Conservation (phyloP, 441 rosid species). For the Croton laevigatus region DNA sequence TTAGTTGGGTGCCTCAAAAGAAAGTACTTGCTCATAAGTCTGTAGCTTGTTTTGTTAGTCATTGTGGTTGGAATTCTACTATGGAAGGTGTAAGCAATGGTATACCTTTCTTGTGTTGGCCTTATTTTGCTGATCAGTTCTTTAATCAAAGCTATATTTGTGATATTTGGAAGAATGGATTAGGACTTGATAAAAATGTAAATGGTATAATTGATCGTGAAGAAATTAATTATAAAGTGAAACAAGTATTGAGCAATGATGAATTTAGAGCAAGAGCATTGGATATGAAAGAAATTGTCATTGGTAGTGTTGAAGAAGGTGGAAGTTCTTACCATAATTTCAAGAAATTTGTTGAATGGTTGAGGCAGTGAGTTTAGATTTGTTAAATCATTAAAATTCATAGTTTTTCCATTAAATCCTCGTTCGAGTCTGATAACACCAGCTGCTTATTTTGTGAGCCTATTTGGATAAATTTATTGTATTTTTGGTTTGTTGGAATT, state of each 20-base stretch:
- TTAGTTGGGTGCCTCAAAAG: slow-evolving; percentile 56
- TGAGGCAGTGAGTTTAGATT: slow-evolving; percentile 25
- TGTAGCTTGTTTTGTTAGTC: slow-evolving; percentile 58
- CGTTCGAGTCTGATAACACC: too few species aligned
- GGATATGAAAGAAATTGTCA: slow-evolving; percentile 32
- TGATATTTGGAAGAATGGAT: slow-evolving; percentile 55
- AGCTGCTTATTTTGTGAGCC: too few species aligned
- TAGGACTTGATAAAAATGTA: slow-evolving; percentile 31
- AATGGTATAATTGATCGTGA: slow-evolving; percentile 27
- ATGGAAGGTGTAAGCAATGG: slow-evolving; percentile 59
- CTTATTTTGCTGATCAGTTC: slow-evolving; percentile 56
- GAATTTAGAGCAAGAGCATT: slow-evolving; percentile 27
- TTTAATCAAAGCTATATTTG: slow-evolving; percentile 47
- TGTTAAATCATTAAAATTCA: too few species aligned
- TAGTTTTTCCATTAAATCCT: too few species aligned
- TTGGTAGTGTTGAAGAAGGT: slow-evolving; percentile 24
- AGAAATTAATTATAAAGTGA: slow-evolving; percentile 44
- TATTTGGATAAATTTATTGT: too few species aligned
- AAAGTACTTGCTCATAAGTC: slow-evolving; percentile 41
- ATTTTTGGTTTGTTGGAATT: too few species aligned
- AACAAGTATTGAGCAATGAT: slow-evolving; percentile 32
- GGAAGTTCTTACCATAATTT: slow-evolving; percentile 45
- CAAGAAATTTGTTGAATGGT: slow-evolving; percentile 42
- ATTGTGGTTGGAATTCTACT: slow-evolving; percentile 67
- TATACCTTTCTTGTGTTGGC: slow-evolving; percentile 57